Evolutionary conservation across 1,284 basidiomycete species (phyloP).

Genomic region (Schizopora paradoxa): DNA sequence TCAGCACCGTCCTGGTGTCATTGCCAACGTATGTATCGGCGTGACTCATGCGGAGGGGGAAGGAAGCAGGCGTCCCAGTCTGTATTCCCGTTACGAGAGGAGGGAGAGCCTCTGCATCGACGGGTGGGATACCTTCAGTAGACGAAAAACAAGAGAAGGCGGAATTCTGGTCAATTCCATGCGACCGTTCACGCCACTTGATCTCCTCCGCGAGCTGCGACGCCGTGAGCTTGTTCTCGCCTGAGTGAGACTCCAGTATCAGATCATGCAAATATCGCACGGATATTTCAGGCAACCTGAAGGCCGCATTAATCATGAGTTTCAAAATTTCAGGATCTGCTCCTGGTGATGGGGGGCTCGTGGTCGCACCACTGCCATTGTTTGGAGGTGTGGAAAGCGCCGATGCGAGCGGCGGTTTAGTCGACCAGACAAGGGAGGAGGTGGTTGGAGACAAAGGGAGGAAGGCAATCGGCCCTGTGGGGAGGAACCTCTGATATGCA

Average conservation of each 20-base stretch:
- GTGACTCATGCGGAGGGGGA: constrained; percentile 87
- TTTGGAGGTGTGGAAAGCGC: constrained; percentile 69
- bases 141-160: constrained; percentile 40
- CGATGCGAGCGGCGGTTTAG: constrained; percentile 71
- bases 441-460: constrained; percentile 75
- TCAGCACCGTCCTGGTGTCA: constrained; percentile 74
- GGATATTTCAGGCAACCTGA: constrained; percentile 78
- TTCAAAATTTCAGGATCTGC: constrained; percentile 64
- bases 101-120: constrained; percentile 63
- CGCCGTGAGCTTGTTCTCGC: constrained; percentile 40
- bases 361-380: no score
- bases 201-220: constrained; percentile 54
- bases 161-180: constrained; percentile 56
- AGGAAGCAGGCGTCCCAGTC: constrained; percentile 76
- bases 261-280: constrained; percentile 64
- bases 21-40: constrained; percentile 84
- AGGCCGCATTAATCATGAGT: constrained; percentile 86
- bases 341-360: no score
- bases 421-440: constrained; percentile 96
- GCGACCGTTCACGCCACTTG: constrained; percentile 61
- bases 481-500: constrained; percentile 93
- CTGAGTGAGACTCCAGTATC: constrained; percentile 58
- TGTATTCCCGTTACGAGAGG: constrained; percentile 74
- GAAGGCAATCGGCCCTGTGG: constrained; percentile 94
- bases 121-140: constrained; percentile 50